phyloP scores from a whole-genome alignment of 2,329 filamentous ascomycete species.

The Allantophomopsis cytisporea region DNA sequence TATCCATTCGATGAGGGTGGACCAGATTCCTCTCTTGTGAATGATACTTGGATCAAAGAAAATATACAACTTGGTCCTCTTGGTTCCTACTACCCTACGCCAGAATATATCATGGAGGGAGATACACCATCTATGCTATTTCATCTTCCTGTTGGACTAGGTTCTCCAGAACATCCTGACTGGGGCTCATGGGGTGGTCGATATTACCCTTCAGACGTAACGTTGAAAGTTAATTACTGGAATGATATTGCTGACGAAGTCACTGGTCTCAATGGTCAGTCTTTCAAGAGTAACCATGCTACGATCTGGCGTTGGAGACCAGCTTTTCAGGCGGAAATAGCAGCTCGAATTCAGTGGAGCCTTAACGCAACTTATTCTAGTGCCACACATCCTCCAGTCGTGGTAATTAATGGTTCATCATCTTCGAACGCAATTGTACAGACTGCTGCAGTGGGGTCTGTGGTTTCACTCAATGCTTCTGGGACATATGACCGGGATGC shows the following conservation, averaged over 20 bases:
- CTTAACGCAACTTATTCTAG: slow-evolving; percentile 18
- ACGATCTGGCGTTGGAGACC: slow-evolving; percentile 35
- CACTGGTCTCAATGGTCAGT: slow-evolving; percentile 15
- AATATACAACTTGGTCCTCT: slow-evolving; percentile 31
- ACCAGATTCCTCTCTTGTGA: slow-evolving; percentile 24
- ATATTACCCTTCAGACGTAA: slow-evolving; percentile 12
- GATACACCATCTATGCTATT: slow-evolving; percentile 23
- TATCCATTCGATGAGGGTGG: slow-evolving; percentile 28
- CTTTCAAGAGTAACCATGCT: slow-evolving; percentile 24
- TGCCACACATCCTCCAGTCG: slow-evolving; percentile 25
- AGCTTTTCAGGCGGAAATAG: slow-evolving; percentile 33
- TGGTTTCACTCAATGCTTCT: slow-evolving; percentile 22
- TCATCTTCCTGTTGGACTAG: slow-evolving; percentile 23
- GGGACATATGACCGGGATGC: slow-evolving; percentile 24
- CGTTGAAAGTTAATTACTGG: slow-evolving; percentile 8
- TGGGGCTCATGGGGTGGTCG: slow-evolving; percentile 25
- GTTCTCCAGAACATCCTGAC: slow-evolving; percentile 18
- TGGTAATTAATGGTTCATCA: slow-evolving; percentile 21
- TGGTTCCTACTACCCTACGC: slow-evolving; percentile 21
- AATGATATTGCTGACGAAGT: slow-evolving; percentile 17
- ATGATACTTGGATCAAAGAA: slow-evolving; percentile 25
- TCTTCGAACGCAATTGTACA: slow-evolving; percentile 20
- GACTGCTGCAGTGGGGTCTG: slow-evolving; percentile 19
- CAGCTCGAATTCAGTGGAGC: slow-evolving; percentile 31
- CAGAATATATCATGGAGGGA: slow-evolving; percentile 28